Base-by-base conservation (phyloP, 176 grass and related monocot genomes). In the Lolium multiflorum region DNA sequence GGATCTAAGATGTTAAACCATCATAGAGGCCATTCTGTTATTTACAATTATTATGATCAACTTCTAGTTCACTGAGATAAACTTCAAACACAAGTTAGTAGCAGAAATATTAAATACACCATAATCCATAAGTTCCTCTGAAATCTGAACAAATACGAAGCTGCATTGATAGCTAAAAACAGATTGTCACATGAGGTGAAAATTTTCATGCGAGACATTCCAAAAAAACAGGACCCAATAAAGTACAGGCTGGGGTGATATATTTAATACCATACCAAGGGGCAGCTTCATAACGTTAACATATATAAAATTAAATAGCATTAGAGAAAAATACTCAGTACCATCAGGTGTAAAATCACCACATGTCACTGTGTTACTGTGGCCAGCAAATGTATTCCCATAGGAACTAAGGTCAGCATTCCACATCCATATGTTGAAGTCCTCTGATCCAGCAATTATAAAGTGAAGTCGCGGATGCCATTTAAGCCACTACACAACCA, bases 351-450 rank as follows among this genome's bases (percentile, higher is more conserved):
- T 74, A 74, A 98, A 98, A 80, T 89, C 92, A 80, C 94, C 97
- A 90, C 97, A 98, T 35, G 90, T 96, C 59, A 98, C 92, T 20
- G 72, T 89, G 89, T 89, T 86, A 82, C 88, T 82, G 70, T 98
- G 96, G 39, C 96, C 96, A 84, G 70, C 81, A 86, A 95, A 98
- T 20, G 91, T 94, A 83, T 84, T 96, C 13, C 87, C 50, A 62
- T 82, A 84, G 24, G 22, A 11, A 70, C 57, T 76, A 72, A 81
- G 93, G 35, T 63, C 97, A 87, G 86, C 90, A 68, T 96, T 96
- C 97, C 97, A 98, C 97, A 96, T 94, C 79, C 89, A 98, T 66
- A 96, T 22, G 82, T 87, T 98, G 52, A 71, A 83, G 78, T 98
- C 94, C 89, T 91, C 92, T 72, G 97, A 98, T 31, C 97, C 97